phyloP scores from a whole-genome alignment of 495 filamentous ascomycete genomes.

The Penicillium herquei region DNA sequence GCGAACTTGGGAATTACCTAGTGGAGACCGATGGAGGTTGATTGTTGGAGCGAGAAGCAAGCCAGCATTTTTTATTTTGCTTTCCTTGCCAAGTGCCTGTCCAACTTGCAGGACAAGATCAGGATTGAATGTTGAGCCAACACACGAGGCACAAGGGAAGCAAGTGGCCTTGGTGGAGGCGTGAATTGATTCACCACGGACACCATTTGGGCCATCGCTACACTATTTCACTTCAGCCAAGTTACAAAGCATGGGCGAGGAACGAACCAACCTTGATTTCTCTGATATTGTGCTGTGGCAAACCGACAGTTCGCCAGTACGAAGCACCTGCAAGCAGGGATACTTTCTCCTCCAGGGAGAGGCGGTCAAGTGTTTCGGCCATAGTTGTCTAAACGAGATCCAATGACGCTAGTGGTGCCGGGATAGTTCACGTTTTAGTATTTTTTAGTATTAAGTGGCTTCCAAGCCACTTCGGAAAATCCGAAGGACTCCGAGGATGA shows the following conservation, averaged over 20 bases:
- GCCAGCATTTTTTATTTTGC: background rate
- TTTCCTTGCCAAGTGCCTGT: background rate
- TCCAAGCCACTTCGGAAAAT: too few species aligned
- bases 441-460: too few species aligned
- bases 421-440: too few species aligned
- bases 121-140: background rate
- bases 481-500: too few species aligned
- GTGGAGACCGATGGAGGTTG: background rate
- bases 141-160: background rate
- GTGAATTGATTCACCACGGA: background rate
- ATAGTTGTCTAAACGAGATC: too few species aligned
- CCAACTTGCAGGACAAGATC: background rate
- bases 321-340: background rate
- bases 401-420: too few species aligned
- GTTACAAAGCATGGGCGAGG: too few species aligned
- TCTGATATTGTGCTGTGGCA: background rate
- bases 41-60: background rate
- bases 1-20: background rate
- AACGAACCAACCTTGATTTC: background rate
- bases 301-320: background rate
- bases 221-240: background rate
- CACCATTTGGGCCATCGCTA: background rate
- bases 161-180: background rate
- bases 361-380: background rate
- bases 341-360: conserved; percentile 7